These are phyloP conservation scores for Microdochium paspali DNA, from an alignment of 2,329 filamentous ascomycete species.

Conservation along the genomic window DNA sequence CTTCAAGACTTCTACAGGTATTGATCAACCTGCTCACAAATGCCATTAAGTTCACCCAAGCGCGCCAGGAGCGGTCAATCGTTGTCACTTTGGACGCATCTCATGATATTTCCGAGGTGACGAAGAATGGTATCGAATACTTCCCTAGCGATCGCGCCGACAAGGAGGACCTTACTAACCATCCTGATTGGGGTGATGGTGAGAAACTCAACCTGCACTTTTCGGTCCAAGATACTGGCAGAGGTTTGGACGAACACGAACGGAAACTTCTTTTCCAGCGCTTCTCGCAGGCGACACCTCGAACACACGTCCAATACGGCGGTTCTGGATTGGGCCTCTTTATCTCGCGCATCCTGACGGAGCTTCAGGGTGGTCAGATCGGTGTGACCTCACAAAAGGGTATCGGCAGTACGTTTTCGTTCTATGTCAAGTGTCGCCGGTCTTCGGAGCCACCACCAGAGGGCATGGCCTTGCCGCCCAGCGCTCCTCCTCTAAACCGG, in stretches of 20 bases:
- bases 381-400: constrained; percentile 60
- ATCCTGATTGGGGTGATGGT: constrained; percentile 61
- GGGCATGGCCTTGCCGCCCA: constrained; percentile 20
- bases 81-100: constrained; percentile 58
- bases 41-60: constrained; percentile 56
- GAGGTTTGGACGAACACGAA: constrained; percentile 55
- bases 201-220: constrained; percentile 65
- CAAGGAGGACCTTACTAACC: constrained; percentile 35
- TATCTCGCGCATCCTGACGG: constrained; percentile 66
- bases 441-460: constrained; percentile 29
- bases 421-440: constrained; percentile 63
- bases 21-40: constrained; percentile 68
- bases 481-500: constrained; percentile 15
- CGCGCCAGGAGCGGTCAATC: constrained; percentile 49
- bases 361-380: constrained; percentile 70
- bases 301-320: constrained; percentile 64
- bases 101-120: constrained; percentile 32
- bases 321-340: constrained; percentile 64
- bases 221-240: constrained; percentile 62
- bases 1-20: constrained; percentile 64
- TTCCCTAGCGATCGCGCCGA: constrained; percentile 34
- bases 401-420: constrained; percentile 65
- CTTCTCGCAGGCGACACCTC: constrained; percentile 58
- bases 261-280: constrained; percentile 58
- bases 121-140: constrained; percentile 31